phyloP scores from a whole-genome alignment of 768 basidiomycete species.

The Russula vinacea region DNA sequence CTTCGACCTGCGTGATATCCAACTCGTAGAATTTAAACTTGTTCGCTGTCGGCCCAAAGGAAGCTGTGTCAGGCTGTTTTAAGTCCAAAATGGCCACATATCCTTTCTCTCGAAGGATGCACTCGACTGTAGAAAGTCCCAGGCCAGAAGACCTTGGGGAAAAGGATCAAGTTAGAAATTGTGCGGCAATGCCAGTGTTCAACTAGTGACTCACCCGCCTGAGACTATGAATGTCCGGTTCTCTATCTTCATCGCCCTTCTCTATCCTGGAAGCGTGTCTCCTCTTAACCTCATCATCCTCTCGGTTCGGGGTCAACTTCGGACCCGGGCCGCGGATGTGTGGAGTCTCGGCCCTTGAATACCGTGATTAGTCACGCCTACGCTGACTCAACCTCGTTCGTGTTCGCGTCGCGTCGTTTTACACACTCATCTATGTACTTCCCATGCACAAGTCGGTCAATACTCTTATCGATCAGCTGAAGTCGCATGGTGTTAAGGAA shows the following conservation, averaged over 20 bases:
- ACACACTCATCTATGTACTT: slow-evolving; percentile 13
- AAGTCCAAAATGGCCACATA: slow-evolving; percentile 49
- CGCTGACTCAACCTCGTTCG: background rate
- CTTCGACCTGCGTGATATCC: slow-evolving; percentile 34
- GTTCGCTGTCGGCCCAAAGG: background rate
- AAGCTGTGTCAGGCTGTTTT: slow-evolving; percentile 35
- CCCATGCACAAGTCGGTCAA: slow-evolving; percentile 44
- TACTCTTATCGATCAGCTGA: slow-evolving; percentile 49
- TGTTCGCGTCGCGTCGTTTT: background rate
- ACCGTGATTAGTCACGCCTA: slow-evolving; percentile 11
- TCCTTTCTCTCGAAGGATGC: slow-evolving; percentile 41
- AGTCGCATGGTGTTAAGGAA: slow-evolving; percentile 64
- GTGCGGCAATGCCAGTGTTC: background rate
- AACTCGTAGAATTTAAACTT: slow-evolving; percentile 28
- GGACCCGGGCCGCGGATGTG: background rate
- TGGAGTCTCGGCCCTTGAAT: too few relatives aligned
- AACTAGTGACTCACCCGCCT: slow-evolving; percentile 45
- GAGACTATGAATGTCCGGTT: slow-evolving; percentile 56
- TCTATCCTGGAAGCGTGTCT: background rate
- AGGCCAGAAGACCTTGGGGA: slow-evolving; percentile 52
- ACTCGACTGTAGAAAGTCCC: slow-evolving; percentile 50
- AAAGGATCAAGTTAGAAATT: background rate
- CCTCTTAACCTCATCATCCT: background rate
- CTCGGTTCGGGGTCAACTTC: background rate
- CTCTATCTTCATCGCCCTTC: slow-evolving; percentile 45